Base-by-base conservation (phyloP, 441 rosid genomes). In the Bocquillonia castaneifolia region DNA sequence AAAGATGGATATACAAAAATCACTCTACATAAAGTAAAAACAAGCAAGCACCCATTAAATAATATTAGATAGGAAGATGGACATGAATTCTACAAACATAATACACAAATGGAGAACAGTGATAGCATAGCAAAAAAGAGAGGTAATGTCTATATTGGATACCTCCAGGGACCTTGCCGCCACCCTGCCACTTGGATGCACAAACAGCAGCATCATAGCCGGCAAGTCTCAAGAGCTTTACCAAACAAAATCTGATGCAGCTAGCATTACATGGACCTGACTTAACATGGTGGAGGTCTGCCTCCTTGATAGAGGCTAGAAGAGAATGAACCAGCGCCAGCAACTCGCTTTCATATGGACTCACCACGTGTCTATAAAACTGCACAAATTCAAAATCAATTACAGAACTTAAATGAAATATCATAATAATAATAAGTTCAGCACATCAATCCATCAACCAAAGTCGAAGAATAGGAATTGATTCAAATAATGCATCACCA, bases 161-260 rank as follows among this genome's bases (percentile, higher is more conserved):
- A 93, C 98, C 98, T 81, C 97, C 97, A 32, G 96, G 97, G 52
- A 91, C 94, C 84, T 86, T 93, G 80, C 88, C 85, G 32, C 77
- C 69, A 58, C 92, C 87, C 80, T 82, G 91, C 96, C 98, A 93
- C 80, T 79, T 84, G 9, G 94, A 83, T 20, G 85, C 69, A 62
- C 98, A 93, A 31, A 93, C 96, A 37, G 87, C 96, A 42, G 98
- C 97, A 78, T 93, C 86, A 53, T 89, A 86, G 39, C 94, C 96
- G 1, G 94, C 86, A 48, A 82, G 85, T 74, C 91, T 80, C 77
- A 91, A 75, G 44, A 83, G 86, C 81, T 93, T 89, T 5, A 86
- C 97, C 69, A 91, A 79, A 44, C 76, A 80, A 78, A 80, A 89
- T 67, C 94, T 89, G 59, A 88, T 76, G 84, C 98, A 91, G 78